Base-by-base conservation (phyloP, 805 yeast species). In the Wickerhamiella allomyrinae region DNA sequence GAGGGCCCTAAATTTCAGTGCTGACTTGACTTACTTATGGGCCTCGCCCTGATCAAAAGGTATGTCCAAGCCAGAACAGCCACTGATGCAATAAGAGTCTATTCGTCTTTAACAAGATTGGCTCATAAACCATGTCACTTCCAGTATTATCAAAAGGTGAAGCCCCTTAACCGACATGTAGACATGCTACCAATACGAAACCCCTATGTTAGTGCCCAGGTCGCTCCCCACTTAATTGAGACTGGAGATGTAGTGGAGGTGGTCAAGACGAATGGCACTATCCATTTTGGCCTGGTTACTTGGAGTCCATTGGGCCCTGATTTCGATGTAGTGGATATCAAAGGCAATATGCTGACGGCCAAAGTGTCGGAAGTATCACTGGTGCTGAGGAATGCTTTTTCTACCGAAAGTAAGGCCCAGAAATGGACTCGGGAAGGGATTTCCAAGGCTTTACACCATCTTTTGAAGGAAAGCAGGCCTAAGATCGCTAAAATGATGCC, bases 171-270 rank as follows among this genome's bases (percentile, higher is more conserved):
- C 15, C 31, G 14, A 27, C 13, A 13, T 5, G 8, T 17, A 7
- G 14, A 27, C 17, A 14, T 14, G 5, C 17, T 27, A 9, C 31
- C 31, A 3, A 17, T 27, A 14, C 31, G 31, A 13, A 20, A 29
- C 40, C 34, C 15, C 25, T 22, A 37, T 3, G 38, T 34, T 14
- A 22, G 34, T 13, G 31, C 31, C 5, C 6, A 14, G 4, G 31
- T 27, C 6, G 13, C 17, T 27, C 52, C 51, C 3, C 21, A 15
- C 10, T 10, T 31, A 17, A 47, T 51, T 14, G 40, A 44, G 7
- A 40, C 40, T 5, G 55, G 55, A 11, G 55, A 51, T 29, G 39
- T 49, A 10, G 52, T 51, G 3, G 55, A 50, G 34, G 25, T 47
- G 2, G 27, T 33, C 3, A 2, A 45, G 11, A 40, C 45, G 20